Evolutionary conservation across 2,329 filamentous ascomycete species (phyloP).

Genomic region (Stachybotrys chlorohalonatus): DNA sequence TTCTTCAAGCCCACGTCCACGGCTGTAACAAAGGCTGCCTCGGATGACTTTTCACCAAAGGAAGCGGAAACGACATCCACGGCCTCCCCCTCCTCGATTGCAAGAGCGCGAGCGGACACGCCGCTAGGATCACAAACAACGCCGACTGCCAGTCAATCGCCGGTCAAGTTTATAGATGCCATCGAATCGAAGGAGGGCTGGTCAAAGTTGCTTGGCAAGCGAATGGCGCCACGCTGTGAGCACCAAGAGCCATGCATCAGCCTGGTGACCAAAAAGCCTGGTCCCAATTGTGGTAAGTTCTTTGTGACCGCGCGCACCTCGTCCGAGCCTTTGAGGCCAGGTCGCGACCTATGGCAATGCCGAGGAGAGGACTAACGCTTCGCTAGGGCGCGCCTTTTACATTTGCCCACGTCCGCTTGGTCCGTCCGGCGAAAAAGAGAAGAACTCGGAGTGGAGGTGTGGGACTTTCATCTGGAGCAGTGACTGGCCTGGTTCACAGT

Average conservation of each 20-base stretch:
- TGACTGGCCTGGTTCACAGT: conserved; percentile 36
- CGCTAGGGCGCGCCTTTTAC: conserved; percentile 50
- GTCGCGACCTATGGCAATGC: background rate
- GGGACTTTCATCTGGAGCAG: conserved; percentile 70
- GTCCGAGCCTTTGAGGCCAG: background rate
- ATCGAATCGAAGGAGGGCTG: conserved; percentile 72
- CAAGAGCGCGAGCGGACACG: background rate
- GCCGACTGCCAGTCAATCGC: background rate
- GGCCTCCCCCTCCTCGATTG: background rate
- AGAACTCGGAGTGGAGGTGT: conserved; percentile 78
- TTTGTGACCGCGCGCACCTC: background rate
- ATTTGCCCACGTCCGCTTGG: conserved; percentile 66
- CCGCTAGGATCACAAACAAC: background rate
- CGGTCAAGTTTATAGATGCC: conserved; percentile 51
- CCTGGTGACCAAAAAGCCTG: conserved; percentile 79
- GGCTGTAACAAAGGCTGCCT: background rate
- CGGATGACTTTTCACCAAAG: background rate
- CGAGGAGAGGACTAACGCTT: background rate
- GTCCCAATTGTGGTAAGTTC: conserved; percentile 64
- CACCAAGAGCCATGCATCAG: conserved; percentile 82
- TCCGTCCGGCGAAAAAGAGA: conserved; percentile 77
- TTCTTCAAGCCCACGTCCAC: conserved; percentile 58
- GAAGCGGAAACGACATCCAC: background rate
- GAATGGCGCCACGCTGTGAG: conserved; percentile 69
- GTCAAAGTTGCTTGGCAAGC: conserved; percentile 73